phyloP scores from a whole-genome alignment of 257 asterid genomes.

The Leonotis leonurus region DNA sequence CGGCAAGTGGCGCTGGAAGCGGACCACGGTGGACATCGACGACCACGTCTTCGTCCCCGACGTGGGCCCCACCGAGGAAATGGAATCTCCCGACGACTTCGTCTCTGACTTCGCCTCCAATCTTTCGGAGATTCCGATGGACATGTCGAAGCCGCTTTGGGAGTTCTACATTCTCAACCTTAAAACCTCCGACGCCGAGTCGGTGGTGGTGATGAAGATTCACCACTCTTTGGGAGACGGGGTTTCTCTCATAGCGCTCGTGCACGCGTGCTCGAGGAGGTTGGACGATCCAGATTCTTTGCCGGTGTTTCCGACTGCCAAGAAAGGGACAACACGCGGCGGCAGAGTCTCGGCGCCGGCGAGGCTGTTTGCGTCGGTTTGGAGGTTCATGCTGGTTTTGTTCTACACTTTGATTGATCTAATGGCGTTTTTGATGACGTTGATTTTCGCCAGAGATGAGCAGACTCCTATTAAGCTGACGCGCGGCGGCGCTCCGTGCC shows the following conservation, averaged over 20 bases:
- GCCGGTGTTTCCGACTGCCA: conserved; percentile 22
- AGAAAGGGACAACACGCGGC: neutral
- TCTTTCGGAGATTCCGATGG: conserved; percentile 22
- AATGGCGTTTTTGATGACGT: conserved; percentile 16
- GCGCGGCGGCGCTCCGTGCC: neutral
- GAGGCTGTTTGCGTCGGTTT: conserved; percentile 4
- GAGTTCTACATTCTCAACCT: conserved; percentile 37
- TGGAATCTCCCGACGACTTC: conserved; percentile 28
- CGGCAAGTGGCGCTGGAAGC: conserved; percentile 26
- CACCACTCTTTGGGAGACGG: conserved; percentile 52
- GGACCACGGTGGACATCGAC: conserved; percentile 21
- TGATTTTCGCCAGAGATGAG: conserved; percentile 21
- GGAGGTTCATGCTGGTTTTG: conserved; percentile 8
- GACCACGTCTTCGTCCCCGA: conserved; percentile 20
- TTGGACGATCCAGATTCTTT: conserved; percentile 21
- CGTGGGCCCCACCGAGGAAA: conserved; percentile 18
- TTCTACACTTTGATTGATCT: conserved; percentile 23
- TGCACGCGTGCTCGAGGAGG: conserved; percentile 28
- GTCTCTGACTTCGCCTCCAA: conserved; percentile 24
- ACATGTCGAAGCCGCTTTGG: conserved; percentile 39
- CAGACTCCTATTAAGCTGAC: conserved; percentile 31
- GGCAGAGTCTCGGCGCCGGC: neutral
- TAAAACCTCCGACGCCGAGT: conserved; percentile 31
- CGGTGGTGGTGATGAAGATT: conserved; percentile 15
- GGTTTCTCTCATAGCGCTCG: conserved; percentile 28